Base-by-base conservation (phyloP, 1,284 basidiomycete genomes). In the Tilletiopsis washingtonensis region DNA sequence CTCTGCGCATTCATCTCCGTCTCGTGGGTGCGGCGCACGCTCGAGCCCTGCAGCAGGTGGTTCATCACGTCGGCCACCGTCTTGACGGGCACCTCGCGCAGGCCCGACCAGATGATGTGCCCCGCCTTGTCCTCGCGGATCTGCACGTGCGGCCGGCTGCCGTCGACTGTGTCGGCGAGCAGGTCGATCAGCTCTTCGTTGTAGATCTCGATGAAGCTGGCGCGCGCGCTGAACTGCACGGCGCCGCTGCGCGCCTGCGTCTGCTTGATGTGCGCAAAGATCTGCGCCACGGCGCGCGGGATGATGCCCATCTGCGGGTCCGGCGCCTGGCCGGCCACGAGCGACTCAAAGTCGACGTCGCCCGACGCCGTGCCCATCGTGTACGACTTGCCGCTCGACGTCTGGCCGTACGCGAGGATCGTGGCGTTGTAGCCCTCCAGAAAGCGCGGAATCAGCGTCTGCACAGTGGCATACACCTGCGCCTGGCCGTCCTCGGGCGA, bases 1-100 rank as follows among this genome's bases (percentile, higher is more conserved):
- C 88, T 93, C 72, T 96, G 90, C 4, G 90, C 87, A 72, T 98
- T 98, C 93, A 98, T 97, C 69, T 91, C 89, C 36, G 93, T 98
- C 74, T 94, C 89, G 62, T 93, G 91, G 5, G 94, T 98, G 48
- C 91, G 83, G 43, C 93, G 82, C 44, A 93, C 84, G 12, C 85
- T 80, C 17, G 88, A 87, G 26, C 93, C 93, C 64, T 88, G 84
- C 79, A 66, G 48, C 23, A 81, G 85, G 74, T 78, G 85, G 81
- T 80, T 81, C 89, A 98, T 94, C 67, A 97, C 93, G 71, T 98
- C 91, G 44, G 77, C 77, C 17, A 85, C 81, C 62, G 81, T 86
- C 69, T 80, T 81, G 32, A 97, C 93, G 61, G 80, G 82, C 56
- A 93, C 82, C 76, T 98, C 94, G 39, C 87, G 83, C 54, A 98